These are phyloP conservation scores for Chalciporus chontae DNA, from an alignment of 768 basidiomycete genomes.

Conservation along the genomic window DNA sequence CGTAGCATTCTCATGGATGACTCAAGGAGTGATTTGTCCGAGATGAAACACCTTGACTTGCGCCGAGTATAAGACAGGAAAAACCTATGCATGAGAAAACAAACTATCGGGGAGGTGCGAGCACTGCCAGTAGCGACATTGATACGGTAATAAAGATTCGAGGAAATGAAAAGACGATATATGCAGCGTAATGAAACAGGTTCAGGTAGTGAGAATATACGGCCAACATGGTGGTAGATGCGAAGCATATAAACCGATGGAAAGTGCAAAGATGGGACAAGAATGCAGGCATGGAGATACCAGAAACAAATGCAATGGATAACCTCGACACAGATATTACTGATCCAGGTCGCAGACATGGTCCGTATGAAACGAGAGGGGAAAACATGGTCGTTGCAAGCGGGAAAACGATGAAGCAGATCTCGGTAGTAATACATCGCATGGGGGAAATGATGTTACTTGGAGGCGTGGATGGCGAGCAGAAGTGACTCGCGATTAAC, in stretches of 20 bases:
- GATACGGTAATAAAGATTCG: not conserved
- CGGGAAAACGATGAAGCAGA: slow-evolving; percentile 13
- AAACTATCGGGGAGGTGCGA: not conserved
- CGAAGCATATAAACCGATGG: slow-evolving; percentile 19
- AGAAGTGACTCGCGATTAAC: slow-evolving; percentile 25
- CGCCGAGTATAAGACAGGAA: not conserved
- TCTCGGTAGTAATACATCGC: slow-evolving; percentile 28
- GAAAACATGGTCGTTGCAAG: slow-evolving; percentile 18
- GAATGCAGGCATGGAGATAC: slow-evolving; percentile 22
- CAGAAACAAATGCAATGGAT: slow-evolving; percentile 13
- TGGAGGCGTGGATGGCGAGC: slow-evolving; percentile 18
- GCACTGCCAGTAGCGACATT: not conserved
- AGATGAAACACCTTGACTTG: slow-evolving; percentile 1
- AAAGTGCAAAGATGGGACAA: slow-evolving; percentile 18
- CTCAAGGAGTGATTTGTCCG: too few species aligned
- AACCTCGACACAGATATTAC: slow-evolving; percentile 14
- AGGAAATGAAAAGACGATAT: not conserved
- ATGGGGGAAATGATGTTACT: slow-evolving; percentile 24
- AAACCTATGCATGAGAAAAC: not conserved
- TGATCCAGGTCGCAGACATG: slow-evolving; percentile 27
- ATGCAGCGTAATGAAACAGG: slow-evolving; percentile 8
- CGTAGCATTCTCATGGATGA: not conserved
- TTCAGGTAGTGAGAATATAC: slow-evolving; percentile 9
- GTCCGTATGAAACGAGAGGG: slow-evolving; percentile 27
- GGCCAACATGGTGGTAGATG: slow-evolving; percentile 15